phyloP scores from a whole-genome alignment of 192 early-diverging fungal species.

The Coemansia umbellata region DNA sequence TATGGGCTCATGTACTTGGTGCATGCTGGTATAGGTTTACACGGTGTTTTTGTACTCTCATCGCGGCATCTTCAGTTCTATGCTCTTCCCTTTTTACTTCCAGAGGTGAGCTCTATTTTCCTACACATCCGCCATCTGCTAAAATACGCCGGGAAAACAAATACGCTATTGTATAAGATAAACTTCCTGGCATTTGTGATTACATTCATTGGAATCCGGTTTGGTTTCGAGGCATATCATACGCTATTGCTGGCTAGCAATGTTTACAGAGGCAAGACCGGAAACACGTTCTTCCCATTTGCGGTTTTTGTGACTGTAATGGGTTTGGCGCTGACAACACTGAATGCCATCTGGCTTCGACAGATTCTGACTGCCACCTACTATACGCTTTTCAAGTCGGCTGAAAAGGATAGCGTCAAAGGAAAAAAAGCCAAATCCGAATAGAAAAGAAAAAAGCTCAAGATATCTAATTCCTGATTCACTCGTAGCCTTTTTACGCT shows the following conservation, averaged over 20 bases:
- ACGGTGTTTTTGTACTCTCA: conserved; percentile 26
- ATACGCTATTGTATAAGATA: conserved; percentile 26
- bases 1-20: conserved; percentile 41
- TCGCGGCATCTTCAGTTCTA: conserved; percentile 47
- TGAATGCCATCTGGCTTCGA: conserved; percentile 43
- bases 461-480: too few relatives aligned
- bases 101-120: conserved; percentile 43
- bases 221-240: conserved; percentile 38
- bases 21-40: conserved; percentile 30
- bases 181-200: conserved; percentile 31
- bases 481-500: too few relatives aligned
- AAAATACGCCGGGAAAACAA: conserved; percentile 10
- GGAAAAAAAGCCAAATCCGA: too few relatives aligned
- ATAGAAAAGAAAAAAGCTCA: too few relatives aligned
- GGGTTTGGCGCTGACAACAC: conserved; percentile 28
- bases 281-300: conserved; percentile 25
- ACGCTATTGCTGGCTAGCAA: conserved; percentile 6
- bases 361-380: conserved; percentile 32
- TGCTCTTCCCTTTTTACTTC: conserved; percentile 38
- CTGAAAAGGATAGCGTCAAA: too few relatives aligned
- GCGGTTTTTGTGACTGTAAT: conserved; percentile 35
- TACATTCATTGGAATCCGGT: conserved; percentile 22
- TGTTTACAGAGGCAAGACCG: conserved; percentile 9
- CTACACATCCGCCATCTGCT: conserved; percentile 36
- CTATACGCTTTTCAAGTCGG: conserved; percentile 23